phyloP scores from a whole-genome alignment of 164 flowering plant genomes.

The Macadamia tetraphylla region DNA sequence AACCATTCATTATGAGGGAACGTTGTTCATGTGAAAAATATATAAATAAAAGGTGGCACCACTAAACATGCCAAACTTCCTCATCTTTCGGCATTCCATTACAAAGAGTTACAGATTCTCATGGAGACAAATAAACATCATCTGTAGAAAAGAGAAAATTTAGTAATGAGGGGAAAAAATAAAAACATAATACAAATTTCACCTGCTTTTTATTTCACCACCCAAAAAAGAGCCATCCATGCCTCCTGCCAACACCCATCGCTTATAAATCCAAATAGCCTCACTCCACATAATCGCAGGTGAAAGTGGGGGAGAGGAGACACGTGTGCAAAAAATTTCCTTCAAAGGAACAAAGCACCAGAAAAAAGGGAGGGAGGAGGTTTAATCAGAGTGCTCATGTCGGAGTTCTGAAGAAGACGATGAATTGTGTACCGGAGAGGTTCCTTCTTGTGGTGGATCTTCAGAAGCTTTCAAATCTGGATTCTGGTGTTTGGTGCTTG shows the following conservation, averaged over 20 bases:
- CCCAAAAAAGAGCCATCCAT: conserved; percentile 23
- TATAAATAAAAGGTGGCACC: not conserved
- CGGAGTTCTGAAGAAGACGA: conserved; percentile 10
- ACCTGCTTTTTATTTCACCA: conserved; percentile 50
- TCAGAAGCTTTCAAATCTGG: conserved; percentile 11
- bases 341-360: not conserved
- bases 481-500: conserved; percentile 14
- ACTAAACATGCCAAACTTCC: conserved; percentile 3
- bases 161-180: not conserved
- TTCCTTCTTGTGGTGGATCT: conserved; percentile 3
- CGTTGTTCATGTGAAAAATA: not conserved
- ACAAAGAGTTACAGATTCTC: conserved; percentile 13
- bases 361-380: not conserved
- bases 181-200: conserved; percentile 19
- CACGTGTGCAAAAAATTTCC: conserved; percentile 18
- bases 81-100: conserved; percentile 4
- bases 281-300: conserved; percentile 33
- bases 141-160: not conserved
- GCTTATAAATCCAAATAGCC: conserved; percentile 13
- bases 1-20: too few species aligned
- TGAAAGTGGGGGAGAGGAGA: conserved; percentile 33
- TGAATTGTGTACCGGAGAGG: conserved; percentile 12
- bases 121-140: conserved; percentile 1
- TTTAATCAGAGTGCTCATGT: conserved; percentile 17
- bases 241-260: conserved; percentile 24